Evolutionary conservation across 1,139 yeast genomes (phyloP).

Genomic region (Kluyveromyces marxianus): DNA sequence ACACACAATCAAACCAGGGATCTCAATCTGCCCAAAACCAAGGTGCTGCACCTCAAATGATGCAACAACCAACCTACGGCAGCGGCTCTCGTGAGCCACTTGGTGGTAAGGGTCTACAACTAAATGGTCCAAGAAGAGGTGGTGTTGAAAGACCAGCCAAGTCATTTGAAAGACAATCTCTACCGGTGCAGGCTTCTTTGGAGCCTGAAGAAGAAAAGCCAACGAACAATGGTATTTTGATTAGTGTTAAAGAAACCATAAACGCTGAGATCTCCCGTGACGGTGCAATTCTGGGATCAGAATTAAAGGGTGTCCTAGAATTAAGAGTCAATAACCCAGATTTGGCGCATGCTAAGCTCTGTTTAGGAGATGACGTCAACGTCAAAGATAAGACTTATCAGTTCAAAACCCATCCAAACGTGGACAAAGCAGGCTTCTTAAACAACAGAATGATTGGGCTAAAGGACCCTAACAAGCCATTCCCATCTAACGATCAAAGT

Average conservation of each 20-base stretch:
- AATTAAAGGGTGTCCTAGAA: slow-evolving; percentile 86
- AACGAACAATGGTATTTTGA: slow-evolving; percentile 67
- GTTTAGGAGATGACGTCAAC: slow-evolving; percentile 39
- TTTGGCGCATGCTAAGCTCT: slow-evolving; percentile 57
- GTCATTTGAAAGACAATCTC: slow-evolving; percentile 9
- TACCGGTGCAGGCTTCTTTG: slow-evolving; percentile 12
- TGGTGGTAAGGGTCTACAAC: slow-evolving; percentile 23
- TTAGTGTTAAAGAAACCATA: slow-evolving; percentile 70
- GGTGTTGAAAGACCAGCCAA: slow-evolving; percentile 13
- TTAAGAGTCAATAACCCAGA: slow-evolving; percentile 72
- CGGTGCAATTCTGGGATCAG: slow-evolving; percentile 67
- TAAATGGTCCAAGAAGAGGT: slow-evolving; percentile 18
- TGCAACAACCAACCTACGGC: not conserved
- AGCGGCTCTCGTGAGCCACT: not conserved
- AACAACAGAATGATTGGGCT: slow-evolving; percentile 54
- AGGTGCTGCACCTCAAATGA: slow-evolving; percentile 11
- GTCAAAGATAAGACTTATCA: slow-evolving; percentile 39
- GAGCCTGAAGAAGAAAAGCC: slow-evolving; percentile 25
- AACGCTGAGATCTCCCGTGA: slow-evolving; percentile 77
- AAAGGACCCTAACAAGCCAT: slow-evolving; percentile 68
- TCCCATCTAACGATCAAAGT: slow-evolving; percentile 87
- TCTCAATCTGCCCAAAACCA: slow-evolving; percentile 17
- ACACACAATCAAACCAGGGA: slow-evolving; percentile 10
- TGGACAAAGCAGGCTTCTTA: slow-evolving; percentile 68
- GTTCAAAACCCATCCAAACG: slow-evolving; percentile 93